Evolutionary conservation across 345 rosid genomes (phyloP).

Genomic region (Microcos paniculata): DNA sequence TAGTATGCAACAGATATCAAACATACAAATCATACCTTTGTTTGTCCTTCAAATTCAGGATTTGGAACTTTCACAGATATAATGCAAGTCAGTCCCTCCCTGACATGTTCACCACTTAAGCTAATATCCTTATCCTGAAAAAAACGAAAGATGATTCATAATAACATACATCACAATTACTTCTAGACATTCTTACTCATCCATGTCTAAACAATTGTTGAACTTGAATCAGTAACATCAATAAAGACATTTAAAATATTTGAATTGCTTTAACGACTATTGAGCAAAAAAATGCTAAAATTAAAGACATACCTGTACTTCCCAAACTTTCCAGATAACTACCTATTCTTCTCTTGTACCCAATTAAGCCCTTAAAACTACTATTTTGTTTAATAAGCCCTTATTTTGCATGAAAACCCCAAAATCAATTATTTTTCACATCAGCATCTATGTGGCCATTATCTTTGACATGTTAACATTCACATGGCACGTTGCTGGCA

Average conservation of each 20-base stretch:
- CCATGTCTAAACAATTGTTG: neutral
- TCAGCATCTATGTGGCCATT: too few species aligned
- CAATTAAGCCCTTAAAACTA: too few species aligned
- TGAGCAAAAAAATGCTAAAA: neutral
- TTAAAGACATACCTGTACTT: too few species aligned
- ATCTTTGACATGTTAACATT: too few species aligned
- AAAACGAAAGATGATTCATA: slow-evolving; percentile 17
- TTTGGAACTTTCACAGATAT: slow-evolving; percentile 95
- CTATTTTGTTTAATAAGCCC: too few species aligned
- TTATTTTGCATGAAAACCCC: too few species aligned
- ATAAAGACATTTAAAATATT: neutral
- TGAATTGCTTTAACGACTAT: neutral
- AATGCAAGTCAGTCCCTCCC: slow-evolving; percentile 96
- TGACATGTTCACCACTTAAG: slow-evolving; percentile 92
- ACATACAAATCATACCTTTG: slow-evolving; percentile 61
- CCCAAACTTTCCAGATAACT: too few species aligned
- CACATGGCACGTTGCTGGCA: too few species aligned
- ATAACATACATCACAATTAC: slow-evolving; percentile 5
- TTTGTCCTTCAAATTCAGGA: slow-evolving; percentile 99
- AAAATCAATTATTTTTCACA: too few species aligned
- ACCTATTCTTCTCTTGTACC: too few species aligned
- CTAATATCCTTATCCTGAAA: slow-evolving; percentile 89
- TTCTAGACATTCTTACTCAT: neutral
- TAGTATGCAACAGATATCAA: slow-evolving; percentile 4
- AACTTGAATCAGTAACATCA: neutral